Evolutionary conservation across 1,139 yeast genomes (phyloP), one percentile per base, ranked within the genome.

Genomic region (Nadsonia starkeyi-henricii): DNA sequence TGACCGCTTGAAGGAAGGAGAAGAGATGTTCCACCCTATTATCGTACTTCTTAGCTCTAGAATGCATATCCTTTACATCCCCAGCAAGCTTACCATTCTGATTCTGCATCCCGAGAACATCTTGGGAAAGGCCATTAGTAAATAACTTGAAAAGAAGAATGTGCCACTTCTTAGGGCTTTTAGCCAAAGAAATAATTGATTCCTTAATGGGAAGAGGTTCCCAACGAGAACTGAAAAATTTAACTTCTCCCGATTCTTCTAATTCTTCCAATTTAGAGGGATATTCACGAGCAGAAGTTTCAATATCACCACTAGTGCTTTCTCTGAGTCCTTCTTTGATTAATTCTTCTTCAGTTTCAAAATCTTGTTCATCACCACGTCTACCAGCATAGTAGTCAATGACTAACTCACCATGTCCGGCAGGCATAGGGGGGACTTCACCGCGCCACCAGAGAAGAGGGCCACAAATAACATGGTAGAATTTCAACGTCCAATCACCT

Each of bases 21-120:
- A 77, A 82, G 57, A 82, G 67, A 63, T 73, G 81, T 65, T 82
- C 93, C 52, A 80, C 70, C 65, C 78, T 78, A 73, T 78, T 79
- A 62, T 81, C 85, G 64, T 81, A 82, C 61, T 74, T 77, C 63
- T 77, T 78, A 54, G 88, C 77, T 49, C 70, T 68, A 21, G 70
- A 56, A 62, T 81, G 85, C 71, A 80, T 67, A 39, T 62, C 66
- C 48, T 68, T 63, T 47, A 80, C 66, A 55, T 74, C 70, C 49
- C 54, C 53, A 20, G 52, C 53, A 17, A 56, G 55, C 45, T 44
- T 46, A 26, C 63, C 56, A 2, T 60, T 56, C 37, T 57, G 54
- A 44, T 72, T 66, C 63, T 81, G 85, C 49, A 63, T 60, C 20
- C 67, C 49, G 53, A 82, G 74, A 53, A 82, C 77, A 62, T 82